Base-by-base conservation (phyloP, 2,329 filamentous ascomycete species). In the Penicillium decumbens region DNA sequence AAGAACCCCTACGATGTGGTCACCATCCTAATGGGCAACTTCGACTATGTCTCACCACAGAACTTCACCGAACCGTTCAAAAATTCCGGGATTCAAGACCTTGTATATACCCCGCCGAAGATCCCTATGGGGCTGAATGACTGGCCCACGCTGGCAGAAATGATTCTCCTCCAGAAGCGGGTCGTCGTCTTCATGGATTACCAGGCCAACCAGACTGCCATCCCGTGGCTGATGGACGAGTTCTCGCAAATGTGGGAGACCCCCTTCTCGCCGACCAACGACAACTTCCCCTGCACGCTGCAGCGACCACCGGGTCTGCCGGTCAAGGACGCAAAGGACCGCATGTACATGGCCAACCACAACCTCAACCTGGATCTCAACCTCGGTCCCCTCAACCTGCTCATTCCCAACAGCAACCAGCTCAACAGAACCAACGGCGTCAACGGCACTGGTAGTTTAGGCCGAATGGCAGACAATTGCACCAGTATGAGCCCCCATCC, bases 221-320 rank as follows among this genome's bases (percentile, higher is more conserved):
- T 89, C 15, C 89, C 91, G 0, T 96, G 89, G 82, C 79, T 95
- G 37, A 77, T 95, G 35, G 88, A 95, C 67, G 79, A 96, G 70
- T 96, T 95, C 73, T 81, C 80, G 5, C 87, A 95, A 64, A 80
- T 95, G 72, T 95, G 88, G 88, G 89, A 96, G 73, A 92, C 90
- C 0, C 88, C 88, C 0, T 96, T 95, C 66, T 88, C 89, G 45
- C 89, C 82, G 0, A 81, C 77, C 0, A 70, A 84, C 60, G 72
- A 82, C 3, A 67, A 69, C 0, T 95, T 95, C 66, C 89, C 90
- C 0, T 96, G 91, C 72, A 83, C 75, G 0, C 77, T 84, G 32
- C 82, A 95, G 65, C 84, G 91, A 0, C 90, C 91, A 0, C 88
- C 88, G 0, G 74, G 80, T 38, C 73, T 95, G 49, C 62, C 72